These are phyloP conservation scores for Ormosia emarginata DNA, from an alignment of 306 rosid genomes.

Conservation along the genomic window DNA sequence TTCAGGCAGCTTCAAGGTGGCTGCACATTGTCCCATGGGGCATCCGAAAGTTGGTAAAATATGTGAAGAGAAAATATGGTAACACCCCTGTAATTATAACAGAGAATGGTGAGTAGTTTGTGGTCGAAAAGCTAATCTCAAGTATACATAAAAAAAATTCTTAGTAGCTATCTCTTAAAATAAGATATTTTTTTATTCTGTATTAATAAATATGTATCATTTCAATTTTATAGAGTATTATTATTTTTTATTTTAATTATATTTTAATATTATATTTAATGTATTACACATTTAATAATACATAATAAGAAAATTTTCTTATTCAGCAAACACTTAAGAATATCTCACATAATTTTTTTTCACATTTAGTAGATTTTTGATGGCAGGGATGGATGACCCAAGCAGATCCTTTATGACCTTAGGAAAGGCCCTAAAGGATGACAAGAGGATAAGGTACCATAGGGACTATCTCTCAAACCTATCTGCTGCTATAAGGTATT, in stretches of 20 bases:
- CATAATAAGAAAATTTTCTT: too few relatives aligned
- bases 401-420: constrained; percentile 42
- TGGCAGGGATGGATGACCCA: constrained; percentile 88
- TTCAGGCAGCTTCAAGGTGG: constrained; percentile 89
- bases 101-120: constrained; percentile 68
- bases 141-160: neutral
- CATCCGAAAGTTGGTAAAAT: constrained; percentile 57
- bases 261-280: too few relatives aligned
- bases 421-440: constrained; percentile 59
- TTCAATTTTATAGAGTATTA: too few relatives aligned
- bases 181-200: too few relatives aligned
- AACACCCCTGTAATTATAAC: constrained; percentile 69
- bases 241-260: too few relatives aligned
- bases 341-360: too few relatives aligned
- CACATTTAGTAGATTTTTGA: constrained; percentile 3
- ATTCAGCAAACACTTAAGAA: too few relatives aligned
- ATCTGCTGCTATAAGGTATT: constrained; percentile 85
- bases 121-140: neutral
- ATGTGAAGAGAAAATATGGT: constrained; percentile 66
- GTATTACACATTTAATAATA: too few relatives aligned
- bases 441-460: constrained; percentile 76
- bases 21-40: constrained; percentile 94
- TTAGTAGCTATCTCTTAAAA: too few relatives aligned
- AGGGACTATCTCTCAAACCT: constrained; percentile 86
- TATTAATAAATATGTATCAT: too few relatives aligned